Base-by-base conservation (phyloP, 2,329 filamentous ascomycete species). In the Hypoxylon sp. region DNA sequence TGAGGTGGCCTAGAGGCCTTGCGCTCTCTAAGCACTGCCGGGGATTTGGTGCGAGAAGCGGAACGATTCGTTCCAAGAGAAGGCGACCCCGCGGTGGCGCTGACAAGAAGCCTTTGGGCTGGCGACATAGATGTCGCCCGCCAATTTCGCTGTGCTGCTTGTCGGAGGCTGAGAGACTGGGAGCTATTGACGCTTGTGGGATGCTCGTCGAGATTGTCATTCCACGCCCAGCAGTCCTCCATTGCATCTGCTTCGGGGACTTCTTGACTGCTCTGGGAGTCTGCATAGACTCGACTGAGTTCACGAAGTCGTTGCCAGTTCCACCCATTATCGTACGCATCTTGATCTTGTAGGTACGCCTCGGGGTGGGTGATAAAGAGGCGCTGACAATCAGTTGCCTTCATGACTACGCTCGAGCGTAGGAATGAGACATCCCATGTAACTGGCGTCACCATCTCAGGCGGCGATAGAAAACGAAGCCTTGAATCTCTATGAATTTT, bases 311-410 rank as follows among this genome's bases (percentile, higher is more conserved):
- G 86, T 72, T 90, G 89, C 92, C 92, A 95, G 1, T 88, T 90
- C 91, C 91, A 94, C 4, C 85, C 84, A 8, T 82, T 77, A 48
- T 86, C 83, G 40, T 86, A 85, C 4, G 86, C 83, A 33, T 84
- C 80, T 13, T 81, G 78, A 68, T 89, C 87, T 75, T 95, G 92
- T 2, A 92, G 81, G 71, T 95, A 95, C 1, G 91, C 90, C 72
- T 92, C 89, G 2, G 90, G 88, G 65, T 93, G 91, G 0, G 92
- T 95, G 64, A 95, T 85, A 79, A 92, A 95, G 11, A 95, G 85
- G 7, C 92, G 86, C 68, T 90, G 89, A 69, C 83, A 79, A 25
- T 87, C 85, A 8, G 87, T 85, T 31, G 89, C 86, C 74, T 90
- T 89, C 92, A 95, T 95, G 74, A 92, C 87, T 40, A 94, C 88